Conservation (phyloP, 345 rosid genomes). For the Mangifera indica region DNA sequence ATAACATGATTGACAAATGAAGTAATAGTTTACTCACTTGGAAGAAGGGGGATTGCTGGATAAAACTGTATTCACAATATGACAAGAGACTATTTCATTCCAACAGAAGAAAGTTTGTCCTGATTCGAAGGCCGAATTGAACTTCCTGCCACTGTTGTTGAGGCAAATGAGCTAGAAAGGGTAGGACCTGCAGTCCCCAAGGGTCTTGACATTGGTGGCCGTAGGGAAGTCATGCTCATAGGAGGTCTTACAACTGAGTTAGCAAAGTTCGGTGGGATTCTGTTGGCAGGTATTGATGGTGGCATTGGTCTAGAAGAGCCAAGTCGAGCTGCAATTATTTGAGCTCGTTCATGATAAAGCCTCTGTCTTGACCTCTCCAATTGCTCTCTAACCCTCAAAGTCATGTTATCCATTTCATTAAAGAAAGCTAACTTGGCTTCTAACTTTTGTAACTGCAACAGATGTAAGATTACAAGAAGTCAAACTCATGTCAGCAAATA, state of each 20-base stretch:
- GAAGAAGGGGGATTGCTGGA: slow-evolving; percentile 10
- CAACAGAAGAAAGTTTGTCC: slow-evolving; percentile 36
- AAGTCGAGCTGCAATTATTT: slow-evolving; percentile 89
- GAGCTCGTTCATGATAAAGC: slow-evolving; percentile 86
- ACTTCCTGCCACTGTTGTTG: slow-evolving; percentile 50
- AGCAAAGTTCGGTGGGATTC: slow-evolving; percentile 61
- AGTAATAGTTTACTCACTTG: slow-evolving; percentile 28
- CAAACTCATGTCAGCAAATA: not conserved
- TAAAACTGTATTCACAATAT: slow-evolving; percentile 22
- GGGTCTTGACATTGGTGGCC: slow-evolving; percentile 72
- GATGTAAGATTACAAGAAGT: slow-evolving; percentile 12
- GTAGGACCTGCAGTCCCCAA: slow-evolving; percentile 45
- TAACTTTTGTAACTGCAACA: slow-evolving; percentile 75
- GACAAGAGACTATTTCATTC: slow-evolving; percentile 28
- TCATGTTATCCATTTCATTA: slow-evolving; percentile 69
- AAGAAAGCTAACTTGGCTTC: slow-evolving; percentile 82
- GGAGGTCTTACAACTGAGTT: slow-evolving; percentile 68
- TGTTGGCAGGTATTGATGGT: slow-evolving; percentile 58
- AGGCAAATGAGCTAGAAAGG: slow-evolving; percentile 41
- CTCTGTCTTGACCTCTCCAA: slow-evolving; percentile 87
- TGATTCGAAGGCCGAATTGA: slow-evolving; percentile 47
- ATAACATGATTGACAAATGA: not conserved
- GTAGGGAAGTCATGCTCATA: slow-evolving; percentile 51
- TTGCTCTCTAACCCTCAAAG: slow-evolving; percentile 74
- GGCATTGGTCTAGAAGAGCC: slow-evolving; percentile 66